phyloP scores from a whole-genome alignment of 202 grass and related monocot genomes.

The Musa balbisiana region DNA sequence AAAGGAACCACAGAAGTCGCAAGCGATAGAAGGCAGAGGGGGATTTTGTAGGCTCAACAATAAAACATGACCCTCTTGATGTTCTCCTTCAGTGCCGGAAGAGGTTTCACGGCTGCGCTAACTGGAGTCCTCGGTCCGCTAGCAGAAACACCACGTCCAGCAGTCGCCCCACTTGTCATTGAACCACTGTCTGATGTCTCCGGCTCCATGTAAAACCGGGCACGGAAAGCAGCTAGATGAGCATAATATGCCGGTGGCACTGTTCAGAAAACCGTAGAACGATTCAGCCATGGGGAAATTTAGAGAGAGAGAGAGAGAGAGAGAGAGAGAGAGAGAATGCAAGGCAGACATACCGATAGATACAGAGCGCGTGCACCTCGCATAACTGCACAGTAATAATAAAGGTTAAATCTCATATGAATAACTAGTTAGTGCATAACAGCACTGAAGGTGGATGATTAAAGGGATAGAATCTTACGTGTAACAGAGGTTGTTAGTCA shows the following conservation, averaged over 20 bases:
- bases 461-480: slow-evolving; percentile 42
- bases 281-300: not conserved
- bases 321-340: not conserved
- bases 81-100: slow-evolving; percentile 90
- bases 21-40: too few relatives aligned
- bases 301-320: not conserved
- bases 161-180: slow-evolving; percentile 41
- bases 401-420: not conserved
- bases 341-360: slow-evolving; percentile 62
- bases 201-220: slow-evolving; percentile 93
- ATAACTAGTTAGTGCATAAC: not conserved
- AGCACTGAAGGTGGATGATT: not conserved
- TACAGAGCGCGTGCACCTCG: slow-evolving; percentile 91
- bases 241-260: slow-evolving; percentile 97
- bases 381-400: slow-evolving; percentile 55
- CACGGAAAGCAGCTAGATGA: slow-evolving; percentile 95
- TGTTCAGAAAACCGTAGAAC: slow-evolving; percentile 23
- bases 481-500: slow-evolving; percentile 99
- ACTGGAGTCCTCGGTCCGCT: slow-evolving; percentile 33
- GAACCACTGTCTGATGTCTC: slow-evolving; percentile 92
- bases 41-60: slow-evolving; percentile 38
- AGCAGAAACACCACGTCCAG: slow-evolving; percentile 41
- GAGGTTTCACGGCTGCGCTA: slow-evolving; percentile 69
- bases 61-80: slow-evolving; percentile 98
- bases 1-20: too few relatives aligned